Base-by-base conservation (phyloP, 177 flowering plant species). In the Tripterygium wilfordii region DNA sequence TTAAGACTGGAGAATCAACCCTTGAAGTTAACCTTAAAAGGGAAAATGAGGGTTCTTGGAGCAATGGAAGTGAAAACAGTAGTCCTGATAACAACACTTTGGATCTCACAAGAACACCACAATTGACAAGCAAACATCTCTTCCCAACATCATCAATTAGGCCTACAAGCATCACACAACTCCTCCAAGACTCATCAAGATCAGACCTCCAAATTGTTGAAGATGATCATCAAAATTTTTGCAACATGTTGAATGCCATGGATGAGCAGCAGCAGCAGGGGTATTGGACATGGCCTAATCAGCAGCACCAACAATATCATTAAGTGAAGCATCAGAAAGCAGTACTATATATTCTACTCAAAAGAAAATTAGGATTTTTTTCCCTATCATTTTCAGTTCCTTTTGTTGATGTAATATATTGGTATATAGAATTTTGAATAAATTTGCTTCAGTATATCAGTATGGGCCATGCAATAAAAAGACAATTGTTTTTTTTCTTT, bases 41-140 rank as follows among this genome's bases (percentile, higher is more conserved):
- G 48, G 72, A 67, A 37, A 55, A 25, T 20, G 72, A 66, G 33
- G 62, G 43, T 23, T 71, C 69, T 20, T 61, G 66, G 64, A 71
- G 72, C 72, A 62, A 66, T 60, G 62, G 68, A 27, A 61, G 72
- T 36, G 76, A 78, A 3, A 69, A 67, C 61, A 72, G 78, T 52
- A 68, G 64, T 5, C 77, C 65, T 17, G 49, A 59, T 56, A 86
- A 89, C 54, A n/a, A n/a, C n/a, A n/a, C n/a, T n/a, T 48, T 85
- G 19, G 86, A 82, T 40, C 65, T 74, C 19, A 73, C 86, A 54
- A 82, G 76, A 56, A 63, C 77, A 51, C 52, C 79, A 37, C 70
- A 63, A 21, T 42, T 40, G 18, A 58, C 36, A 19, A 54, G 48
- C 27, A 68, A 62, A 45, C 45, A 69, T 9, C 57, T 68, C 30